Evolutionary conservation across 1,284 basidiomycete species (phyloP).

Genomic region (Cutaneotrichosporon sp.): DNA sequence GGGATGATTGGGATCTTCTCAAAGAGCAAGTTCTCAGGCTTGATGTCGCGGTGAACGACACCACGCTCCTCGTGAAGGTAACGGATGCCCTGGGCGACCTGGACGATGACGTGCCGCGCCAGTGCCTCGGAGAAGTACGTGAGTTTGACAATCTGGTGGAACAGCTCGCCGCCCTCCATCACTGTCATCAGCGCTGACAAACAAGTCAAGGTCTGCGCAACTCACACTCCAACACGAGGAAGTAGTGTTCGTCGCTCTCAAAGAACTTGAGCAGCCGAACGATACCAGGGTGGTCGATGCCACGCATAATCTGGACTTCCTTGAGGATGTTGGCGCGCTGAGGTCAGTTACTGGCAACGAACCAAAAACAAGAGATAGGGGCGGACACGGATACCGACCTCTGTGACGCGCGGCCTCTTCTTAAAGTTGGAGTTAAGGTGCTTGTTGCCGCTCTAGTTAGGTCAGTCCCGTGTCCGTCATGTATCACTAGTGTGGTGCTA

Average conservation of each 20-base stretch:
- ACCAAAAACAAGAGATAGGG: slow-evolving; percentile 23
- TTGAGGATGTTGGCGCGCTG: slow-evolving; percentile 98
- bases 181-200: slow-evolving; percentile 56
- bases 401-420: slow-evolving; percentile 88
- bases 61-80: slow-evolving; percentile 98
- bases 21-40: slow-evolving; percentile 96
- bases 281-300: slow-evolving; percentile 82
- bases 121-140: slow-evolving; percentile 98
- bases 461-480: slow-evolving; percentile 18
- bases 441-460: slow-evolving; percentile 74
- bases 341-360: slow-evolving; percentile 18
- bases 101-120: slow-evolving; percentile 91
- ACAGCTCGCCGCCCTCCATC: slow-evolving; percentile 96
- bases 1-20: slow-evolving; percentile 90
- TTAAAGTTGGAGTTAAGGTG: slow-evolving; percentile 90
- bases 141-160: slow-evolving; percentile 99
- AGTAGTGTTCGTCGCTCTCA: slow-evolving; percentile 91
- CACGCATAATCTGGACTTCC: slow-evolving; percentile 99
- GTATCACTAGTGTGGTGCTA: not conserved
- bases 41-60: slow-evolving; percentile 87
- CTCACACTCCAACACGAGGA: slow-evolving; percentile 86
- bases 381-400: slow-evolving; percentile 61
- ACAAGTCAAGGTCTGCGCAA: slow-evolving; percentile 20
- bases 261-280: slow-evolving; percentile 86
- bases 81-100: slow-evolving; percentile 92